Base-by-base conservation (phyloP, 495 filamentous ascomycete species). In the Penicillium silybi region DNA sequence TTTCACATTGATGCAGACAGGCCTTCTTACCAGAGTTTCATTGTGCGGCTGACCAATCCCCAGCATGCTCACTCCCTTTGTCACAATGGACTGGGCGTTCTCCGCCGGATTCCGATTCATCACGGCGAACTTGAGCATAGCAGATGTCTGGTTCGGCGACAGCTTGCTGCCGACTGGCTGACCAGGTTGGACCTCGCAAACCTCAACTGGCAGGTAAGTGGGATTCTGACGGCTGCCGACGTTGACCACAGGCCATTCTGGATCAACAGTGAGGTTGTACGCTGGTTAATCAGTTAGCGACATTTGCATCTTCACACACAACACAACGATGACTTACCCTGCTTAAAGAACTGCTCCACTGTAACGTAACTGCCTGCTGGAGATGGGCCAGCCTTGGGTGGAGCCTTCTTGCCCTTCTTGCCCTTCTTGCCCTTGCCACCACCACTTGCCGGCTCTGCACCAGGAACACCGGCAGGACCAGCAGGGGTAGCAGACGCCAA, bases 111-210 rank as follows among this genome's bases (percentile, higher is more conserved):
- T 66, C 11, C 87, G 79, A 9, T 54, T 57, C 34, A 40, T 58
- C 29, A 85, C 86, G 1, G 90, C 84, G 62, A 91, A 88, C 2
- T 58, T 61, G 18, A 89, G 77, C 86, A 92, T 92, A 0, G 64
- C 44, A 0, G 73, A 64, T 0, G 83, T 86, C 57, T 90, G 87
- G 2, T 69, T 62, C 0, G 73, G 65, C 13, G 58, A 64, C 19
- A 90, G 73, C 63, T 83, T 82, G 1, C 70, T 59, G 50, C 74
- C 72, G 13, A 84, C 63, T 9, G 79, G 57, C 61, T 96, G 89
- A 0, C 89, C 89, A 7, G 81, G 78, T 4, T 84, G 54, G 7
- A 95, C 78, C 2, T 58, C 58, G 58, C 85, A 84, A 6, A 85
- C 67, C 54, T 95, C 87, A 1, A 82, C 75, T 0, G 89, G 83